Percentiles rank a stretch among this genome's conserved stretches.
phyloP scores from a whole-genome alignment of 116 monocot species.

The Phalaenopsis hybrid region DNA sequence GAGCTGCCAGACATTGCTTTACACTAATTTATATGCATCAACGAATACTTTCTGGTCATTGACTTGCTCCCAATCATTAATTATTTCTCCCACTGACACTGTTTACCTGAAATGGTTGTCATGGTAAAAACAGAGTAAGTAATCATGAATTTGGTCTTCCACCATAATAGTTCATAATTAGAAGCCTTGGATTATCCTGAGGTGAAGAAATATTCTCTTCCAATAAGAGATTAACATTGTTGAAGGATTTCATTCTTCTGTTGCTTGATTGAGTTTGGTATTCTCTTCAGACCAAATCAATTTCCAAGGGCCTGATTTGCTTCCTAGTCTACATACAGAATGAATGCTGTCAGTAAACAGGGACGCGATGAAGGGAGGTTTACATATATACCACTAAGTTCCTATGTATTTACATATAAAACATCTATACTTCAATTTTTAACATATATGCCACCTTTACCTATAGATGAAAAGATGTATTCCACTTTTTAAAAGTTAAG shows the following conservation, averaged over 20 bases:
- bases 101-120: not conserved
- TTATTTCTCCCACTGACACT: not conserved
- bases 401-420: no score
- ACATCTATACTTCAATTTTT: no score
- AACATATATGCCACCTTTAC: no score
- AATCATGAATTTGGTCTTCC: not conserved
- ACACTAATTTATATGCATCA: not conserved
- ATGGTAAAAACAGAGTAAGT: not conserved
- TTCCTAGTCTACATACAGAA: constrained; percentile 46
- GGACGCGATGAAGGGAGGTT: not conserved
- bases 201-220: no score
- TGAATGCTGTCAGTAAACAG: constrained; percentile 2
- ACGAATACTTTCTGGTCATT: not conserved
- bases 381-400: no score
- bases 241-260: constrained; percentile 9
- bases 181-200: no score
- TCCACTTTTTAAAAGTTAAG: no score
- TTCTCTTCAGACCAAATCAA: constrained; percentile 45
- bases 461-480: no score
- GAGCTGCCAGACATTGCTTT: no score
- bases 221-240: no score
- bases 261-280: not conserved
- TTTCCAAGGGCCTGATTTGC: constrained; percentile 79
- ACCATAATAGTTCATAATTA: not conserved
- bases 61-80: not conserved